phyloP scores from a whole-genome alignment of 805 yeast genomes.

The Lipomyces oligophaga region DNA sequence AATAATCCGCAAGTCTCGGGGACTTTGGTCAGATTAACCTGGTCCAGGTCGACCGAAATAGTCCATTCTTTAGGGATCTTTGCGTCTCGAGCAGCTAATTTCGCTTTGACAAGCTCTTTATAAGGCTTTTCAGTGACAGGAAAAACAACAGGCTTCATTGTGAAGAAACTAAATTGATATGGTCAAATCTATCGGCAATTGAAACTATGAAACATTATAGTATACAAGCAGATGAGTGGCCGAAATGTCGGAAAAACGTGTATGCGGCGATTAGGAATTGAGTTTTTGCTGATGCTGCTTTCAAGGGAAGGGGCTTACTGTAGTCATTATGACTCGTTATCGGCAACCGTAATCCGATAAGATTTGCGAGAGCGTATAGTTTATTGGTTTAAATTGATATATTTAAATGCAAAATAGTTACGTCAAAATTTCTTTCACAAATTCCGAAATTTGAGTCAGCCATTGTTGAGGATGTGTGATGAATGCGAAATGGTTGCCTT shows the following conservation, averaged over 20 bases:
- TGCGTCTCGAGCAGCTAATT: slow-evolving; percentile 43
- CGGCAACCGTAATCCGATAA: too few relatives aligned
- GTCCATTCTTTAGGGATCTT: slow-evolving; percentile 48
- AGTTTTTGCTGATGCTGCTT: too few relatives aligned
- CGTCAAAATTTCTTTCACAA: too few relatives aligned
- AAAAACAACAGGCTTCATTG: slow-evolving; percentile 23
- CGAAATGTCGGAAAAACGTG: too few relatives aligned
- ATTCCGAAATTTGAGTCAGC: neutral
- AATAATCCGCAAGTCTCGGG: slow-evolving; percentile 28
- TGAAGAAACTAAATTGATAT: neutral
- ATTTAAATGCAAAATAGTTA: too few relatives aligned
- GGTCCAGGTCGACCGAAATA: slow-evolving; percentile 18
- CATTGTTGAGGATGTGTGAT: slow-evolving; percentile 62
- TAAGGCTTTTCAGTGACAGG: slow-evolving; percentile 32
- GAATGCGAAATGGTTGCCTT: slow-evolving; percentile 38
- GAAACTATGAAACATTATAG: neutral
- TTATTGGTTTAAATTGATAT: too few relatives aligned
- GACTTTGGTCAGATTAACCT: slow-evolving; percentile 13
- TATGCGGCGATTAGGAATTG: too few relatives aligned
- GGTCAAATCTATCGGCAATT: neutral
- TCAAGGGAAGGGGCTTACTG: too few relatives aligned
- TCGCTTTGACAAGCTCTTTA: slow-evolving; percentile 43
- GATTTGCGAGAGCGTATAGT: too few relatives aligned
- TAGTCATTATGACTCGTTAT: too few relatives aligned
- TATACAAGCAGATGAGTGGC: too few relatives aligned